A percentile compares a stretch with the other conserved stretches of the same genome.
Conservation (phyloP, 2,329 filamentous ascomycete genomes). For the Geosmithia flava region DNA sequence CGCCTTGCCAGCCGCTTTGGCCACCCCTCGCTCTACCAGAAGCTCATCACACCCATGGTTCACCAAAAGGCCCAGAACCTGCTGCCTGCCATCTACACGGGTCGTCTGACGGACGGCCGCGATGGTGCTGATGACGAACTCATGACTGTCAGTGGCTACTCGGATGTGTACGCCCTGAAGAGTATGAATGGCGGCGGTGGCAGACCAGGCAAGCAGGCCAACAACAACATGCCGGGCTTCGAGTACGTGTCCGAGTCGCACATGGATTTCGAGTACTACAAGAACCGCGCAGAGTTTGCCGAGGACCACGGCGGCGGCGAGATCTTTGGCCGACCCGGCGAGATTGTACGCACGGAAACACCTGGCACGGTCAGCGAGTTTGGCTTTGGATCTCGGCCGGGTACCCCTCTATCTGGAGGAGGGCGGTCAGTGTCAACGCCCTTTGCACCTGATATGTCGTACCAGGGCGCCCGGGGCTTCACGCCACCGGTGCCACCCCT, state of each 20-base stretch:
- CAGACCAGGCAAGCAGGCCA: slow-evolving; percentile 31
- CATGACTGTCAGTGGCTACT: slow-evolving; percentile 57
- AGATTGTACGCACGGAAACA: slow-evolving; percentile 49
- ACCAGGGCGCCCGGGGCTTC: slow-evolving; percentile 10
- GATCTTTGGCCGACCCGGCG: slow-evolving; percentile 46
- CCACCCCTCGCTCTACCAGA: slow-evolving; percentile 81
- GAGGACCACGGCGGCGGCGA: slow-evolving; percentile 75
- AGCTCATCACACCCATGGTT: slow-evolving; percentile 90
- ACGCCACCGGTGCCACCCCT: slow-evolving; percentile 9
- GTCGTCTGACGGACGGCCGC: slow-evolving; percentile 58
- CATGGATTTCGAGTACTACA: slow-evolving; percentile 86
- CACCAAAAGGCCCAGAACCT: slow-evolving; percentile 81
- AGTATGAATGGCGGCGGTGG: slow-evolving; percentile 49
- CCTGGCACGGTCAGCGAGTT: slow-evolving; percentile 39
- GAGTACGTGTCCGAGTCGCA: slow-evolving; percentile 80
- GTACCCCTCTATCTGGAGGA: slow-evolving; percentile 25
- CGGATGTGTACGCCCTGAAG: slow-evolving; percentile 70
- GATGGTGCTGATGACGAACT: slow-evolving; percentile 44
- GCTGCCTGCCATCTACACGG: slow-evolving; percentile 74
- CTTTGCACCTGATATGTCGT: slow-evolving; percentile 19
- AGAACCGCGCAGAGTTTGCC: slow-evolving; percentile 77
- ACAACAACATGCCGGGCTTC: slow-evolving; percentile 52
- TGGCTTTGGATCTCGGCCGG: slow-evolving; percentile 32
- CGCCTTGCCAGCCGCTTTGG: slow-evolving; percentile 70
- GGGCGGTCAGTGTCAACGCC: slow-evolving; percentile 16